Base-by-base conservation (phyloP, 2,329 filamentous ascomycete genomes). In the Boeremia exigua region DNA sequence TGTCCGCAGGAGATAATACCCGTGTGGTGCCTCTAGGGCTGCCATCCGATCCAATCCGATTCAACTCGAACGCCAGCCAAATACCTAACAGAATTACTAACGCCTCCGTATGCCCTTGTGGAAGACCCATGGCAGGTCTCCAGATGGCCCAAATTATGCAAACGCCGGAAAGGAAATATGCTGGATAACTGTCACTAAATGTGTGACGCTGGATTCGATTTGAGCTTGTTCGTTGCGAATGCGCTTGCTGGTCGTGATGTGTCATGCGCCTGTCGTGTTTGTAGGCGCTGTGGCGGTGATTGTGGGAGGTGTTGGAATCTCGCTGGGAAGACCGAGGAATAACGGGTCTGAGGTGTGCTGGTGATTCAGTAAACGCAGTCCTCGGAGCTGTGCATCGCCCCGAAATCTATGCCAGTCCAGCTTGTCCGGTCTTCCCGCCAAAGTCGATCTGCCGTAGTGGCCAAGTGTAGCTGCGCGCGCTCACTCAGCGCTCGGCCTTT, bases 401-500 rank as follows among this genome's bases (percentile, higher is more conserved):
- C 11, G 23, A 10, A 7, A 23, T 23, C 2, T 27, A 27, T 28
- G 23, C 6, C 37, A 15, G n/a, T n/a, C 19, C 27, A 11, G 14
- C 17, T 9, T 17, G 15, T 11, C 17, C 32, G 17, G 56, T 53
- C 46, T 56, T 36, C 53, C 50, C 27, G 14, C 23, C 7, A 6
- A 43, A 38, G 34, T 49, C 15, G 48, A 42, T 29, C 42, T 43
- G 28, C 32, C 46, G 55, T 44, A 15, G 48, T 42, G 25, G 43
- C 50, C 30, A 48, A 54, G 49, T 23, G 39, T 4, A 25, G 28
- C 23, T 40, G n/a, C 2, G 38, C 38, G 29, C 17, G 37, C 27
- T 46, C 48, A 48, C 19, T 80, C 77, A 80, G 60, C 78, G 71
- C 52, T 80, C 78, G 14, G 75, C 70, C 57, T 78, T 79, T 30